These are phyloP conservation scores for Beauveria varroae DNA, from an alignment of 2,329 filamentous ascomycete species.

Conservation along the genomic window DNA sequence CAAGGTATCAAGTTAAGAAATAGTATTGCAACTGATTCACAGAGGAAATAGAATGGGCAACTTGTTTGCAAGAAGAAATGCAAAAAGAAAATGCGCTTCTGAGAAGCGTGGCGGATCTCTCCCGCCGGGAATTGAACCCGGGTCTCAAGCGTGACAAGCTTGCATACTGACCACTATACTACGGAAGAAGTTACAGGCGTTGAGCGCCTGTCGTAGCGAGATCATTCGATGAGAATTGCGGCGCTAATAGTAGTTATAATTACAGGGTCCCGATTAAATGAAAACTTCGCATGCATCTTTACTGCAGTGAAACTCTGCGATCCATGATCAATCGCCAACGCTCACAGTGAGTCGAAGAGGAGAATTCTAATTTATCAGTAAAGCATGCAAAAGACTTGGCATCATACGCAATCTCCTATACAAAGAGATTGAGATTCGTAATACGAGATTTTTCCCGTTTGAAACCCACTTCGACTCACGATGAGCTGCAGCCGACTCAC, in stretches of 20 bases:
- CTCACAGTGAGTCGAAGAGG: neutral
- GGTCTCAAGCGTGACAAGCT: slow-evolving; percentile 18
- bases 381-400: neutral
- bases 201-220: slow-evolving; percentile 15
- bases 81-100: slow-evolving; percentile 4
- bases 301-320: neutral
- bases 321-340: neutral
- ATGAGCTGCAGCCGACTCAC: neutral
- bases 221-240: slow-evolving; percentile 3
- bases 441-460: neutral
- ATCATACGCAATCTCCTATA: no score
- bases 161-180: slow-evolving; percentile 19
- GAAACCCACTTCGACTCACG: neutral
- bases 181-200: slow-evolving; percentile 15
- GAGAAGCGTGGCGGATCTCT: slow-evolving; percentile 14
- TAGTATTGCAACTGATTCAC: neutral
- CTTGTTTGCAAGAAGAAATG: neutral
- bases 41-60: neutral
- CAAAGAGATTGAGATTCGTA: neutral
- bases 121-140: slow-evolving; percentile 18
- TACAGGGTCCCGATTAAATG: neutral
- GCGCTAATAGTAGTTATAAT: slow-evolving; percentile 1
- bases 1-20: neutral
- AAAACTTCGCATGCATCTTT: neutral
- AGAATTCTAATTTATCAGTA: neutral